phyloP scores from a whole-genome alignment of 352 stramenopile species.

The Pythium plurisporium region DNA sequence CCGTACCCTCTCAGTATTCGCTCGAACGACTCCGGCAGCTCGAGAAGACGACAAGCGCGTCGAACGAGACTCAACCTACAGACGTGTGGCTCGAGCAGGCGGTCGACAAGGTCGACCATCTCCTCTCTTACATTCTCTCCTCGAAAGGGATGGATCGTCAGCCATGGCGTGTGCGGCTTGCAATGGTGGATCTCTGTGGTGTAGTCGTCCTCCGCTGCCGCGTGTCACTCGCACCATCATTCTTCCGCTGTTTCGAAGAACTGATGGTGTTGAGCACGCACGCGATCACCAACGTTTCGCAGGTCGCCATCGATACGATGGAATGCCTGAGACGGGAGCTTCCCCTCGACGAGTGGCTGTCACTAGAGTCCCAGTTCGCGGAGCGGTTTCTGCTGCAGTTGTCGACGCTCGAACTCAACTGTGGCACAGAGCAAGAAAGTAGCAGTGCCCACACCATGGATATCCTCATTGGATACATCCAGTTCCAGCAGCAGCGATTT shows the following conservation, averaged over 20 bases:
- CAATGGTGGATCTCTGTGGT: conserved; percentile 56
- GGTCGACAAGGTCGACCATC: conserved; percentile 55
- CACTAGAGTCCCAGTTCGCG: conserved; percentile 51
- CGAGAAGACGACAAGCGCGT: neutral
- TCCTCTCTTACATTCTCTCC: conserved; percentile 58
- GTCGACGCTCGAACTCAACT: conserved; percentile 58
- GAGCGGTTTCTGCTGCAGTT: conserved; percentile 72
- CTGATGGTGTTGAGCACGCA: conserved; percentile 66
- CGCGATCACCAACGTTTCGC: conserved; percentile 27
- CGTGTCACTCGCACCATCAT: conserved; percentile 40
- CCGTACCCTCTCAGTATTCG: neutral
- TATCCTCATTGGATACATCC: conserved; percentile 65
- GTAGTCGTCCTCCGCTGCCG: conserved; percentile 53
- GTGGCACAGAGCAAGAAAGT: conserved; percentile 55
- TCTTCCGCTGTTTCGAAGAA: conserved; percentile 77
- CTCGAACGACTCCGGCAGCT: conserved; percentile 22
- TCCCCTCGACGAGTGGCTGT: conserved; percentile 48
- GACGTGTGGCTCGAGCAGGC: conserved; percentile 55
- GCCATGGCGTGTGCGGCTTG: conserved; percentile 61
- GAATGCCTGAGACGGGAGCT: conserved; percentile 20
- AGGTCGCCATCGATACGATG: conserved; percentile 18
- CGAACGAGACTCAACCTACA: no score
- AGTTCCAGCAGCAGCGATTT: conserved; percentile 39
- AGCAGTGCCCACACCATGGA: conserved; percentile 53
- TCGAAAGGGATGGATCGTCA: conserved; percentile 24